These are phyloP conservation scores for Penicillium coprophilum DNA, from an alignment of 495 filamentous ascomycete species.

Conservation along the genomic window DNA sequence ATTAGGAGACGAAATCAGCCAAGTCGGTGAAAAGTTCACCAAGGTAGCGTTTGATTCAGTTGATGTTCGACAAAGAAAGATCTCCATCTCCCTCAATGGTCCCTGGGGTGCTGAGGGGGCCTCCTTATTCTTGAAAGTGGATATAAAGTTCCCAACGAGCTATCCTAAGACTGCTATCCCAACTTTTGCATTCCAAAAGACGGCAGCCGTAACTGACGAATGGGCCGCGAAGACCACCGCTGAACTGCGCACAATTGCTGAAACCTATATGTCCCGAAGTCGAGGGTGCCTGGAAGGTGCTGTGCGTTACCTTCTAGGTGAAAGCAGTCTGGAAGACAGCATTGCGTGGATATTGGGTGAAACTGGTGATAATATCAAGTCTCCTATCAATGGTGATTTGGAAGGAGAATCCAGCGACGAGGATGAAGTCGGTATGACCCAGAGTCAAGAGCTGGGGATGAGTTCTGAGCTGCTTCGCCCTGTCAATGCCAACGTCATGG, in stretches of 20 bases:
- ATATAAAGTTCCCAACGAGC: slow-evolving; percentile 71
- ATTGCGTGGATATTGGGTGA: slow-evolving; percentile 62
- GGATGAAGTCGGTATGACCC: slow-evolving; percentile 65
- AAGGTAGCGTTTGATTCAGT: slow-evolving; percentile 89
- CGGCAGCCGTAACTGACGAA: slow-evolving; percentile 71
- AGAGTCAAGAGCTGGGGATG: slow-evolving; percentile 53
- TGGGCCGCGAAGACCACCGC: slow-evolving; percentile 59
- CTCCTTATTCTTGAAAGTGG: slow-evolving; percentile 73
- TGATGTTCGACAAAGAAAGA: slow-evolving; percentile 68
- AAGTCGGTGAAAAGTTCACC: slow-evolving; percentile 75
- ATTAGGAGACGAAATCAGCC: slow-evolving; percentile 82
- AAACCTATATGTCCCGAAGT: slow-evolving; percentile 63
- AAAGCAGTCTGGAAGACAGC: slow-evolving; percentile 73
- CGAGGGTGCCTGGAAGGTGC: slow-evolving; percentile 81
- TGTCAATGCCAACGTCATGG: slow-evolving; percentile 69
- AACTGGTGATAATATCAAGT: slow-evolving; percentile 47
- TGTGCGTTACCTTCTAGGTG: slow-evolving; percentile 80
- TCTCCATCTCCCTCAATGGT: slow-evolving; percentile 76
- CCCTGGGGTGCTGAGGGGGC: slow-evolving; percentile 77
- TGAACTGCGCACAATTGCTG: slow-evolving; percentile 69
- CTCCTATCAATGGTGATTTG: slow-evolving; percentile 54
- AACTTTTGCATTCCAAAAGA: slow-evolving; percentile 71
- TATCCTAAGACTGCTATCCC: slow-evolving; percentile 72
- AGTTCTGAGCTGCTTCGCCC: slow-evolving; percentile 54
- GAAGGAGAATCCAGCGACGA: slow-evolving; percentile 83